These are phyloP conservation scores for Phycomyces blakesleeanus DNA, from an alignment of 192 early-diverging fungal genomes.

Conservation along the genomic window DNA sequence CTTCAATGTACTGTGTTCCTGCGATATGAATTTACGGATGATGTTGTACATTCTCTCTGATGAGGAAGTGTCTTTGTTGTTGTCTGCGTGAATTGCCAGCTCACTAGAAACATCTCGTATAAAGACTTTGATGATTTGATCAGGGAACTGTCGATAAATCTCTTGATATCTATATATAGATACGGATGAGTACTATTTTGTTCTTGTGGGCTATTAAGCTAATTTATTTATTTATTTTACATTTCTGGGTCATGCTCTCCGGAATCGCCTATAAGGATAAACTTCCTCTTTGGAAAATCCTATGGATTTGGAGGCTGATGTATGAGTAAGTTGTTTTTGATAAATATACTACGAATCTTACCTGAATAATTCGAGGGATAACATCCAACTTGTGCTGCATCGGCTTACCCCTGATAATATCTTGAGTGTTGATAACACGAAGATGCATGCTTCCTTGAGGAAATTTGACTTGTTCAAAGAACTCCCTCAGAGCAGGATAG, in stretches of 20 bases:
- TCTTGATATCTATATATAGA: slow-evolving; percentile 20
- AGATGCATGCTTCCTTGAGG: slow-evolving; percentile 77
- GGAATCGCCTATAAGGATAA: slow-evolving; percentile 87
- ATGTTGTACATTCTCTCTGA: slow-evolving; percentile 7
- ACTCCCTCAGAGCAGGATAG: slow-evolving; percentile 69
- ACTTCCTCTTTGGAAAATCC: slow-evolving; percentile 79
- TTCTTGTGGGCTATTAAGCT: too few relatives aligned
- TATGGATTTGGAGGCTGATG: slow-evolving; percentile 23
- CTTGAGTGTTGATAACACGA: slow-evolving; percentile 18
- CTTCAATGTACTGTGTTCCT: slow-evolving; percentile 6
- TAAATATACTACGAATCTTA: not conserved
- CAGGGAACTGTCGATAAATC: slow-evolving; percentile 28
- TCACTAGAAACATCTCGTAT: slow-evolving; percentile 38
- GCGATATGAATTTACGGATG: slow-evolving; percentile 13
- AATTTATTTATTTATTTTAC: slow-evolving; percentile 44
- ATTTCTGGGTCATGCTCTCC: slow-evolving; percentile 89
- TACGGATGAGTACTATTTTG: not conserved
- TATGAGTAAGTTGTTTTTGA: not conserved
- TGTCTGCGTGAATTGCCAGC: slow-evolving; percentile 27
- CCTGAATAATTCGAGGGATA: slow-evolving; percentile 26
- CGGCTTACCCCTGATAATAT: slow-evolving; percentile 18
- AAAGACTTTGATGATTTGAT: slow-evolving; percentile 37
- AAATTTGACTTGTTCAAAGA: slow-evolving; percentile 69
- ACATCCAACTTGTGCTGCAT: slow-evolving; percentile 27
- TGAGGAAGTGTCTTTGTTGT: slow-evolving; percentile 1